These are phyloP conservation scores for Herpetomonas muscarum DNA, from an alignment of 208 protist species.

Conservation along the genomic window DNA sequence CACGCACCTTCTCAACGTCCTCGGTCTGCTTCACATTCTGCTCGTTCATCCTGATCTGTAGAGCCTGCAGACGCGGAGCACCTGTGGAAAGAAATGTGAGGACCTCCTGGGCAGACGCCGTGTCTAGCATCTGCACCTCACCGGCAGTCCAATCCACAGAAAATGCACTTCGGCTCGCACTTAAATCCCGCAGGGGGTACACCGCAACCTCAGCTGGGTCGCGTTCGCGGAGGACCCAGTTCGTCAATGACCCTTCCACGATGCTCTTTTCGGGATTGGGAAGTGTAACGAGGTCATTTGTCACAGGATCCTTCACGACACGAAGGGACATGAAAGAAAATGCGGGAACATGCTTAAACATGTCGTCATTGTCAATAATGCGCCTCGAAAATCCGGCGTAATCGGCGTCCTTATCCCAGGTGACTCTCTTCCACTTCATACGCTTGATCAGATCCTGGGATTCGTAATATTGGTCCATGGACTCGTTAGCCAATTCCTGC, in stretches of 20 bases:
- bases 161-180: conserved; percentile 52
- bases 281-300: conserved; percentile 37
- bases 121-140: conserved; percentile 83
- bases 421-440: conserved; percentile 92
- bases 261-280: conserved; percentile 39
- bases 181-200: conserved; percentile 24
- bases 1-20: conserved; percentile 66
- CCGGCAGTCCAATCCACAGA: conserved; percentile 84
- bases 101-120: conserved; percentile 81
- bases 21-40: conserved; percentile 64
- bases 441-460: conserved; percentile 84
- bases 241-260: conserved; percentile 59
- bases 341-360: conserved; percentile 75
- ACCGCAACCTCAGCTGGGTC: conserved; percentile 49
- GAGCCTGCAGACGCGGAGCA: conserved; percentile 81
- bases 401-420: conserved; percentile 88
- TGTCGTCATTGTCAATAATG: conserved; percentile 75
- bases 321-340: conserved; percentile 91
- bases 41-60: conserved; percentile 85
- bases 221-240: conserved; percentile 74
- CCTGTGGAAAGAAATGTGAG: conserved; percentile 81
- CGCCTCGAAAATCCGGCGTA: conserved; percentile 82
- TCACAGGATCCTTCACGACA: conserved; percentile 68
- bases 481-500: conserved; percentile 16
- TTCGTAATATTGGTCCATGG: conserved; percentile 86